A percentile compares a stretch with the other conserved stretches of the same genome.
phyloP scores from a whole-genome alignment of 768 basidiomycete genomes.

The Holtermanniella nyarrowii region DNA sequence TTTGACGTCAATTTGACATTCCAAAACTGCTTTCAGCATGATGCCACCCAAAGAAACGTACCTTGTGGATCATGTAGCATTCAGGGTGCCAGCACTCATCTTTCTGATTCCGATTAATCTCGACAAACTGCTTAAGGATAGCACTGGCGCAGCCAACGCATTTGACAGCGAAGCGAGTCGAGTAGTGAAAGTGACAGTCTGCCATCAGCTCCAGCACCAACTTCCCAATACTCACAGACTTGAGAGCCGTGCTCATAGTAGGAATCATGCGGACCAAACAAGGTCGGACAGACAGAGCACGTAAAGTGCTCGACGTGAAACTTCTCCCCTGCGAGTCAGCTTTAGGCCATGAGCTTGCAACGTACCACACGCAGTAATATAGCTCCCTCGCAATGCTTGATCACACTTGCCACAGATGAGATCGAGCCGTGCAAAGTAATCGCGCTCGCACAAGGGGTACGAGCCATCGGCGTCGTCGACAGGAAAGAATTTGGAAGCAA shows the following conservation, averaged over 20 bases:
- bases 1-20: conserved; percentile 65
- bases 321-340: conserved; percentile 64
- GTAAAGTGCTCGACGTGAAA: conserved; percentile 99
- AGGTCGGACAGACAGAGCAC: conserved; percentile 87
- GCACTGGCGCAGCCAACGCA: conserved; percentile 96
- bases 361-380: conserved; percentile 98
- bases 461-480: conserved; percentile 82
- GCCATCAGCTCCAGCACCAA: not conserved
- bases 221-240: conserved; percentile 49
- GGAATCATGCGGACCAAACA: conserved; percentile 95
- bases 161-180: conserved; percentile 94
- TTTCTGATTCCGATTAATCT: conserved; percentile 94
- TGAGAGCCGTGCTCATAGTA: conserved; percentile 98
- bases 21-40: conserved; percentile 63
- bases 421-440: conserved; percentile 92
- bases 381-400: conserved; percentile 86
- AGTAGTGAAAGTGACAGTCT: conserved; percentile 96
- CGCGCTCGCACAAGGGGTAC: conserved; percentile 95
- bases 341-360: conserved; percentile 14
- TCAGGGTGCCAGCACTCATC: conserved; percentile 99
- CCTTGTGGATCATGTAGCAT: conserved; percentile 99
- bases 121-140: conserved; percentile 97
- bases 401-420: conserved; percentile 95
- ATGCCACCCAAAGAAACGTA: conserved; percentile 39
- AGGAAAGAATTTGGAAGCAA: conserved; percentile 97